phyloP scores from a whole-genome alignment of 768 basidiomycete species.

The Crassisporium funariophilum region DNA sequence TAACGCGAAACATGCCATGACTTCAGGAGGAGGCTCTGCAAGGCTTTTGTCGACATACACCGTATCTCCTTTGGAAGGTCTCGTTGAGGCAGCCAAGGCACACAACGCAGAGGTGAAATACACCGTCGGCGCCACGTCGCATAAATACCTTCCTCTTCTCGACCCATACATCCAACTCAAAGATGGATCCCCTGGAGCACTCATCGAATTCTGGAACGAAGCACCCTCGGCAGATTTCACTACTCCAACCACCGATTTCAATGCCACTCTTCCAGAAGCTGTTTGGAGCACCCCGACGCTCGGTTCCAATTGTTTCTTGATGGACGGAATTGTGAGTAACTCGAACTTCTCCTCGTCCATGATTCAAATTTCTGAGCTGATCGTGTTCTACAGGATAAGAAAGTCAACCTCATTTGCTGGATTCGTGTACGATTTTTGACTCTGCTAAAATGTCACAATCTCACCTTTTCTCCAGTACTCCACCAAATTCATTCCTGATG shows the following conservation, averaged over 20 bases:
- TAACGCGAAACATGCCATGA: constrained; percentile 54
- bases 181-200: constrained; percentile 39
- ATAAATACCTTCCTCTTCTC: constrained; percentile 54
- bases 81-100: constrained; percentile 42
- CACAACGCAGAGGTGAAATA: constrained; percentile 51
- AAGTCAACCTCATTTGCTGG: constrained; percentile 44
- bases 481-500: constrained; percentile 49
- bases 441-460: neutral
- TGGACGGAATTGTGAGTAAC: constrained; percentile 43
- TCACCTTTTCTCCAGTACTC: constrained; percentile 31
- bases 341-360: neutral
- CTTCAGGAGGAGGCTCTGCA: constrained; percentile 65
- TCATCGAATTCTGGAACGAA: constrained; percentile 50
- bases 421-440: constrained; percentile 35
- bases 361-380: neutral
- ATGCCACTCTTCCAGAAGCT: constrained; percentile 19
- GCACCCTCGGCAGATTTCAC: constrained; percentile 39
- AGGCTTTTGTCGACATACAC: constrained; percentile 51
- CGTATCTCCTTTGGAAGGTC: constrained; percentile 60
- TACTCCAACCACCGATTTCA: constrained; percentile 27
- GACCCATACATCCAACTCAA: constrained; percentile 45
- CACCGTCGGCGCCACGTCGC: constrained; percentile 40
- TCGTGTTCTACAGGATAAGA: constrained; percentile 30
- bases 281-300: constrained; percentile 42
- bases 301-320: constrained; percentile 37